Evolutionary conservation across 805 yeast genomes (phyloP), one percentile per base, ranked within the genome.

Genomic region (Saccharomycopsis sp.): DNA sequence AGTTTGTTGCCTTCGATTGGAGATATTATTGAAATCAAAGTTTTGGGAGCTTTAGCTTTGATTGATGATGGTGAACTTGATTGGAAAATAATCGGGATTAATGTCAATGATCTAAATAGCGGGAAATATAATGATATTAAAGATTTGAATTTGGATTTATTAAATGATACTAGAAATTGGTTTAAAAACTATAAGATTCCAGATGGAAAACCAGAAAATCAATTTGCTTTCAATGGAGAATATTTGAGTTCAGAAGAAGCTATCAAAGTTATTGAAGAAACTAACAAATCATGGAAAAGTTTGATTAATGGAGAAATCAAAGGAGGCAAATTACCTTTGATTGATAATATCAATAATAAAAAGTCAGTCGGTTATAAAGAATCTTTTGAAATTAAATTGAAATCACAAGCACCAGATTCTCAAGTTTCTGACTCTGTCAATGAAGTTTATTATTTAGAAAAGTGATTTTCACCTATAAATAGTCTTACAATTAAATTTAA

Each of bases 181-280:
- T 92, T 92, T 78, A 82, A 94, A 62, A 87, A 88, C 64, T 92
- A 92, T 78, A 92, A 92, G 66, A 74, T 87, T 52, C 96, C 98
- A 41, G 98, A 89, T 62, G 98, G 97, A 48, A 92, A 92, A 73
- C 95, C 95, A 55, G 84, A 76, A 65, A 92, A 92, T 67, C 82
- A 81, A 64, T 89, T 92, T 62, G 97, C 96, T n/a, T 87, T 86
- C 77, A 73, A 84, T 46, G 98, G 96, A 50, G 86, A 83, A 61
- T 85, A 86, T 70, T 83, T 83, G 66, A 76, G 78, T 72, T 83
- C 75, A 68, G 70, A 74, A 56, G 87, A 88, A 58, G 94, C 98
- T 45, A 70, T 83, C 52, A 86, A 82, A 51, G 74, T 88, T 51
- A 74, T 89, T 51, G 69, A 74, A 56, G 94, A 86, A 64, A 84